These are phyloP conservation scores for Sporothrix globosa DNA, from an alignment of 2,329 filamentous ascomycete genomes.

Conservation along the genomic window DNA sequence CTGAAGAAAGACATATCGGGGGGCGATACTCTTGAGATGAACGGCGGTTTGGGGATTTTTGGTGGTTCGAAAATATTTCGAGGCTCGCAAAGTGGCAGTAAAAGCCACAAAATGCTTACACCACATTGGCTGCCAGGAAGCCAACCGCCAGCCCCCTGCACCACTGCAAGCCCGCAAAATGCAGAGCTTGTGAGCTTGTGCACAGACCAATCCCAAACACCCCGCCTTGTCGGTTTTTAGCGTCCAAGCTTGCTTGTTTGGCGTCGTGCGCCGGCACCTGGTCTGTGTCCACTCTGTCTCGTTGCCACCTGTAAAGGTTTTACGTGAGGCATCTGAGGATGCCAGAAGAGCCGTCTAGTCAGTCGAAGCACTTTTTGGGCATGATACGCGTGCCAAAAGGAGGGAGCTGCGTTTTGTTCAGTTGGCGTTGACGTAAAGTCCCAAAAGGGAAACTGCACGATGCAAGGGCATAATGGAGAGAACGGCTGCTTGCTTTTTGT, in stretches of 20 bases:
- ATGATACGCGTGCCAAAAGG: background rate
- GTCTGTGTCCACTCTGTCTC: background rate
- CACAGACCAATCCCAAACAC: conserved; percentile 14
- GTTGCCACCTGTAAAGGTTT: background rate
- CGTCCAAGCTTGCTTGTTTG: conserved; percentile 25
- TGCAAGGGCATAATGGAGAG: background rate
- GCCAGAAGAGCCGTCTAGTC: background rate
- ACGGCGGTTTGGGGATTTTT: too few species aligned
- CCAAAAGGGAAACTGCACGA: conserved; percentile 15
- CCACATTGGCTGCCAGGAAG: too few species aligned
- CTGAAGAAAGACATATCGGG: conserved; percentile 17
- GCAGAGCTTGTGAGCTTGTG: conserved; percentile 10
- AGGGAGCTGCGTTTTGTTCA: background rate
- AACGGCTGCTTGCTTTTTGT: background rate
- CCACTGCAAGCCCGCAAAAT: background rate
- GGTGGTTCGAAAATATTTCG: background rate
- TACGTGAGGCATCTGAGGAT: background rate
- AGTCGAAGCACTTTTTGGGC: background rate
- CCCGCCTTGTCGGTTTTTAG: conserved; percentile 26
- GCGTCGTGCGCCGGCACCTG: conserved; percentile 16
- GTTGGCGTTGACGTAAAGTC: background rate
- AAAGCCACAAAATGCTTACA: background rate
- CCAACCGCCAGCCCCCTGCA: too few species aligned
- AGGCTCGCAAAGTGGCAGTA: background rate
- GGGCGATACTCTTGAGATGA: background rate